Evolutionary conservation across 1,284 basidiomycete species (phyloP).

Genomic region (Fomitopsis betulina): DNA sequence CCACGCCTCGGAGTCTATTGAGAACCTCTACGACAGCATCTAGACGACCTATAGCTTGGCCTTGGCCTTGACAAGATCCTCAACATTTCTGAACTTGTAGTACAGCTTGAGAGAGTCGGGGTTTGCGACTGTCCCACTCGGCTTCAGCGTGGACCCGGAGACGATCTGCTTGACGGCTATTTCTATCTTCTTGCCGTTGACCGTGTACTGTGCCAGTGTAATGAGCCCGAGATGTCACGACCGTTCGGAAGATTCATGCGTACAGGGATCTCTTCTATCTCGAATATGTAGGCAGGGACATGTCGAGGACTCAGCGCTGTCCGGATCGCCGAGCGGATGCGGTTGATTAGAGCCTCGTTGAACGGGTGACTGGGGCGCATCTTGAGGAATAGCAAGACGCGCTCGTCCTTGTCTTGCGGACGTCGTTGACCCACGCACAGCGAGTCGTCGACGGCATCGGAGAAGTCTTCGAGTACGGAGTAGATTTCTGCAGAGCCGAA

Average conservation of each 20-base stretch:
- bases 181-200: conserved; percentile 73
- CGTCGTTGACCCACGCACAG: conserved; percentile 83
- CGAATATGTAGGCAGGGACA: conserved; percentile 65
- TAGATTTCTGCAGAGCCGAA: conserved; percentile 91
- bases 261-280: conserved; percentile 61
- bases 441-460: conserved; percentile 58
- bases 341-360: conserved; percentile 40
- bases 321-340: conserved; percentile 59
- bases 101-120: conserved; percentile 59
- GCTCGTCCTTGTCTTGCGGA: conserved; percentile 71
- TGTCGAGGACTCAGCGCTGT: conserved; percentile 69
- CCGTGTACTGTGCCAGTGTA: conserved; percentile 47
- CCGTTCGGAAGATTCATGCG: conserved; percentile 15
- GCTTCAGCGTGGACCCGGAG: conserved; percentile 53
- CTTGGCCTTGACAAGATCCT: conserved; percentile 21
- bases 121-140: conserved; percentile 68
- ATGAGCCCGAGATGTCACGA: neutral
- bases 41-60: conserved; percentile 20
- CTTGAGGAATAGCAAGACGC: conserved; percentile 83
- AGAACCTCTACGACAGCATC: too few species aligned
- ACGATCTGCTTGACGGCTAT: conserved; percentile 72
- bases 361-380: conserved; percentile 55
- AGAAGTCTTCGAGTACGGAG: conserved; percentile 65
- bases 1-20: too few species aligned
- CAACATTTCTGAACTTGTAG: conserved; percentile 53